A percentile compares a stretch with the other conserved stretches of the same genome.
Conservation (phyloP, 768 basidiomycete genomes). For the Cystobasidium onofrii region DNA sequence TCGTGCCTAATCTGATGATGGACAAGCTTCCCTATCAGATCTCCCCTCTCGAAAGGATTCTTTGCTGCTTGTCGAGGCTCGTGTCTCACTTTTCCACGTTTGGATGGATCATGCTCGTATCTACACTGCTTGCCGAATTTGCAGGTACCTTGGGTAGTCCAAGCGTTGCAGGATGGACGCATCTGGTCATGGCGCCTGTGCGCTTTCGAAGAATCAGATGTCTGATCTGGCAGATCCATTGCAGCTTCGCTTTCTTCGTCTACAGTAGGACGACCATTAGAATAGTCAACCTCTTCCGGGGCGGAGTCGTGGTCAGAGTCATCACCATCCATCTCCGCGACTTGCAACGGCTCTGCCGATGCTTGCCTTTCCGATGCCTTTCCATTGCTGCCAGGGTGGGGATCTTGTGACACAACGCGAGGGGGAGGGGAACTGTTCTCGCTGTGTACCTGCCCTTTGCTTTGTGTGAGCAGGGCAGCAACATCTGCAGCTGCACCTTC, state of each 20-base stretch:
- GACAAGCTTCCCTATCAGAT: constrained; percentile 28
- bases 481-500: not conserved
- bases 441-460: no score
- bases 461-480: not conserved
- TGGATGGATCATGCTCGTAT: constrained; percentile 4
- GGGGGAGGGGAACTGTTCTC: no score
- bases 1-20: constrained; percentile 26
- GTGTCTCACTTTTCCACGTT: not conserved
- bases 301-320: not conserved
- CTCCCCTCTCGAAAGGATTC: constrained; percentile 20
- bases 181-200: not conserved
- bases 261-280: not conserved
- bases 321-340: not conserved
- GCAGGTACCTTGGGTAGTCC: not conserved
- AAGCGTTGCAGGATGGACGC: not conserved
- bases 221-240: no score
- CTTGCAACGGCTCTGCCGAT: not conserved
- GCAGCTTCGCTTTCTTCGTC: no score
- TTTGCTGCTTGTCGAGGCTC: not conserved
- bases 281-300: not conserved
- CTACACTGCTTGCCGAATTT: constrained; percentile 8
- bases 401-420: no score
- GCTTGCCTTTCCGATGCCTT: not conserved
- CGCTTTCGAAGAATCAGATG: no score
- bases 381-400: no score